Percentiles rank a stretch among this genome's conserved stretches.
Conservation (phyloP, 1,284 basidiomycete species). For the Sutorius eximius region DNA sequence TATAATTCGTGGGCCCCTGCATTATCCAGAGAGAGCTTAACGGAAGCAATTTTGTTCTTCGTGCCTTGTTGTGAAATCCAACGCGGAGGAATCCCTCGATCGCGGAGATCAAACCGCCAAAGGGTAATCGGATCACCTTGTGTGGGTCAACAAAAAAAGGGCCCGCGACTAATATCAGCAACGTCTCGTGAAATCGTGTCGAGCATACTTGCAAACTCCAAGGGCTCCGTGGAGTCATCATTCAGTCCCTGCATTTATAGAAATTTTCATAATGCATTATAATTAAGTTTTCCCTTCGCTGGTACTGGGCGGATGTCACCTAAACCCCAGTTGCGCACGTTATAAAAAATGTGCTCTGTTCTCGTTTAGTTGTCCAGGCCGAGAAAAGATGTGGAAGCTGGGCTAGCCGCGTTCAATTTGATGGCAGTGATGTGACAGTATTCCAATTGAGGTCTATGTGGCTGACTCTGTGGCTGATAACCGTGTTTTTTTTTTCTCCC, state of each 20-base stretch:
- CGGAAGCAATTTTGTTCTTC: slow-evolving; percentile 27
- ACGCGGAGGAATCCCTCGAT: slow-evolving; percentile 16
- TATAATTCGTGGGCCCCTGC: slow-evolving; percentile 12
- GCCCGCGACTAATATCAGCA: neutral
- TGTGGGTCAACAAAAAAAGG: slow-evolving; percentile 5
- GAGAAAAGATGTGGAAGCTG: neutral
- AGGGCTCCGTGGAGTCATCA: slow-evolving; percentile 27
- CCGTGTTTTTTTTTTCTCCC: neutral
- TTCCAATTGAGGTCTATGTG: neutral
- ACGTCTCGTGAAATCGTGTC: slow-evolving; percentile 1
- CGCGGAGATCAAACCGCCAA: slow-evolving; percentile 35
- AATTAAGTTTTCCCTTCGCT: neutral
- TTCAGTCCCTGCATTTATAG: neutral
- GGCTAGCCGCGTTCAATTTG: too few species aligned
- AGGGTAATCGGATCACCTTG: slow-evolving; percentile 10
- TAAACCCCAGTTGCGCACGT: neutral
- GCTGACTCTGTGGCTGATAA: neutral
- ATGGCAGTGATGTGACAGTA: neutral
- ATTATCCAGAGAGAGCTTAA: slow-evolving; percentile 21
- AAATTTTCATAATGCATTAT: neutral
- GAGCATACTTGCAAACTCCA: slow-evolving; percentile 21
- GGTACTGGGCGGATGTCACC: neutral
- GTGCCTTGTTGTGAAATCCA: slow-evolving; percentile 12
- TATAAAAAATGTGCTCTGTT: neutral
- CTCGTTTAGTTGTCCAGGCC: slow-evolving; percentile 1